Evolutionary conservation across 2,329 filamentous ascomycete genomes (phyloP), one percentile per base, ranked within the genome.

Genomic region (Clonostachys chloroleuca): DNA sequence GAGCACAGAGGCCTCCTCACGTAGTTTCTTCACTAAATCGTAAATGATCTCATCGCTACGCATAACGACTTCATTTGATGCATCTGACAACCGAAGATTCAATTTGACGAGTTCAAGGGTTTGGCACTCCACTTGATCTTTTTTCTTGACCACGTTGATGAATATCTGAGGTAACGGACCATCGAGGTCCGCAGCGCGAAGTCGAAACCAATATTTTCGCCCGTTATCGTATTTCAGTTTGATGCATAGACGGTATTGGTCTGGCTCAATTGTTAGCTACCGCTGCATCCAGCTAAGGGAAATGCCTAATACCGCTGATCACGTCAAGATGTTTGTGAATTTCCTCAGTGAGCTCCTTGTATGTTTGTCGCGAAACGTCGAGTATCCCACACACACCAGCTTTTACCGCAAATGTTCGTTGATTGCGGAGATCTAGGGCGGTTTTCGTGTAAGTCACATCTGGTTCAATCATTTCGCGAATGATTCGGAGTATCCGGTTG

Each of bases 351-450:
- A 87, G 83, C 62, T 97, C 92, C 56, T 94, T 95, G 67, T 94
- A 96, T 0, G 89, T 90, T 57, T 91, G 86, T 6, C 92, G 81
- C 34, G 90, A 89, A 36, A 96, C 87, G 65, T 96, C 92, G 5
- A 97, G 79, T 48, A 96, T 78, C 3, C 89, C 89, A 56, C 89
- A 91, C 40, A 94, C 83, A 1, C 89, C 89, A 42, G 89, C 82
- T 69, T 87, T 94, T 34, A 97, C 86, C 18, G 92, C 92, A 68
- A 95, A 96, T 1, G 87, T 89, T 52, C 92, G 78, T 61, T 97
- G 92, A 51, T 96, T 95, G 13, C 92, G 81, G 48, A 96, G 73
- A 51, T 96, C 92, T 5, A 97, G 74, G 1, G 94, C 86, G 18
- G 85, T 82, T 42, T 78, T 88, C 49, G 89, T 86, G 55, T 87